A percentile compares a stretch with the other conserved stretches of the same genome.
phyloP scores from a whole-genome alignment of 148 eudicot genomes.

The Cornus florida region DNA sequence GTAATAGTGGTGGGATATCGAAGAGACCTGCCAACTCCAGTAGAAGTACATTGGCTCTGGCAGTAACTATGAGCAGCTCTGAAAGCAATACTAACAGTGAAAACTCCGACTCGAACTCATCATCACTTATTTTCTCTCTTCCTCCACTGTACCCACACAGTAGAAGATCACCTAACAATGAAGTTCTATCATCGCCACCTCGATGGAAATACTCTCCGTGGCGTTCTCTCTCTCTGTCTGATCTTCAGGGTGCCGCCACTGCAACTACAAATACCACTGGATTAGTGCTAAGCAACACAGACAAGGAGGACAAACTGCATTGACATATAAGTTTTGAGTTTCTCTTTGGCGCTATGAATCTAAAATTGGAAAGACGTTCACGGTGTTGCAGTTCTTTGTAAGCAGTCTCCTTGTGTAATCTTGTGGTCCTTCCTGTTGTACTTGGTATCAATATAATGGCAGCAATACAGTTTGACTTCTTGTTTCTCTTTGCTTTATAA shows the following conservation, averaged over 20 bases:
- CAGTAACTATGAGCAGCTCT: conserved; percentile 21
- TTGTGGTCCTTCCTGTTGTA: neutral
- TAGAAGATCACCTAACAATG: conserved; percentile 24
- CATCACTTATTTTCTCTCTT: conserved; percentile 30
- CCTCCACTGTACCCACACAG: conserved; percentile 57
- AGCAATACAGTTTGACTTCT: conserved; percentile 10
- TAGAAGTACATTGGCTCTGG: conserved; percentile 35
- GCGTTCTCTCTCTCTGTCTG: conserved; percentile 64
- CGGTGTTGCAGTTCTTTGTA: conserved; percentile 27
- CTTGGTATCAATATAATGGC: conserved; percentile 12
- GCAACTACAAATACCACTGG: conserved; percentile 19
- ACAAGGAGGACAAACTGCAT: conserved; percentile 7
- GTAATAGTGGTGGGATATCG: conserved; percentile 27
- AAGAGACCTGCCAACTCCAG: conserved; percentile 40
- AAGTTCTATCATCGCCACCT: conserved; percentile 21
- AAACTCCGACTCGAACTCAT: conserved; percentile 35
- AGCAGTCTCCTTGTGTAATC: conserved; percentile 10
- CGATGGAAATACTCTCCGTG: conserved; percentile 30
- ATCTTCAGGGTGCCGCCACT: conserved; percentile 48
- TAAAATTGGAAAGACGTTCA: conserved; percentile 23
- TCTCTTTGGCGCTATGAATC: conserved; percentile 19
- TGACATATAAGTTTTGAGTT: conserved; percentile 6
- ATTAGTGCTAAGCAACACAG: conserved; percentile 5
- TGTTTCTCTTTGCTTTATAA: neutral
- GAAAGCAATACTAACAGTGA: conserved; percentile 37